A percentile compares a stretch with the other conserved stretches of the same genome.
Conservation (phyloP, 139 green algal genomes). For the Cymbomonas tetramitiformis region DNA sequence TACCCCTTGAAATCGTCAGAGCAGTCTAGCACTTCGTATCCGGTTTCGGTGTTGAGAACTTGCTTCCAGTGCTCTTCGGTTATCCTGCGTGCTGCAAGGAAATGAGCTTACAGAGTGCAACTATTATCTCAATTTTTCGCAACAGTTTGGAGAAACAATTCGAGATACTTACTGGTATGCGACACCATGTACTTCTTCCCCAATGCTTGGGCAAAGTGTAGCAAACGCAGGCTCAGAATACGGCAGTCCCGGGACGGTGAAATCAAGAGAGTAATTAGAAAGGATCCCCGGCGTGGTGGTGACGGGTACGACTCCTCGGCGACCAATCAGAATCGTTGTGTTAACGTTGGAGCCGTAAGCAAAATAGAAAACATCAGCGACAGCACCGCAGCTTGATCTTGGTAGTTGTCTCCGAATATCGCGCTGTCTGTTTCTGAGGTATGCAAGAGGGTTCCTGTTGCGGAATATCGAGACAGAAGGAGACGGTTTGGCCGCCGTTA, state of each 20-base stretch:
- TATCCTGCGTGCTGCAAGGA: no score
- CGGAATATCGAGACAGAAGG: no score
- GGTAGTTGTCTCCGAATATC: no score
- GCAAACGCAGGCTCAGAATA: constrained; percentile 9
- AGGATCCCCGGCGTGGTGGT: background rate
- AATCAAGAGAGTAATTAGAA: background rate
- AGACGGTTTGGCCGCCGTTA: no score
- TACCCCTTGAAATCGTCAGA: no score
- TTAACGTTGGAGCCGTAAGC: constrained; percentile 14
- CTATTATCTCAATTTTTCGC: background rate
- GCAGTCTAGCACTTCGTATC: constrained; percentile 4
- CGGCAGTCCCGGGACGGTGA: constrained; percentile 11
- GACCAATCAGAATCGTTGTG: background rate
- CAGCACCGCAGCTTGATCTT: no score
- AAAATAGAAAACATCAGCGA: no score
- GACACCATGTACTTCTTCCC: background rate
- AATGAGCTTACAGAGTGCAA: constrained; percentile 4
- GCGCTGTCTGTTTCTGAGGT: no score
- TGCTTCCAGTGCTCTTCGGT: constrained; percentile 1
- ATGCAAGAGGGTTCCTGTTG: no score
- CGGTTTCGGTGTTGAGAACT: constrained; percentile 1
- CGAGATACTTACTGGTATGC: background rate
- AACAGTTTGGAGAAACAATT: background rate
- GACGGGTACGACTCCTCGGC: background rate
- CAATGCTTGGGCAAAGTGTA: background rate